Base-by-base conservation (phyloP, 176 grass and related monocot genomes). In the Oryza longistaminata region DNA sequence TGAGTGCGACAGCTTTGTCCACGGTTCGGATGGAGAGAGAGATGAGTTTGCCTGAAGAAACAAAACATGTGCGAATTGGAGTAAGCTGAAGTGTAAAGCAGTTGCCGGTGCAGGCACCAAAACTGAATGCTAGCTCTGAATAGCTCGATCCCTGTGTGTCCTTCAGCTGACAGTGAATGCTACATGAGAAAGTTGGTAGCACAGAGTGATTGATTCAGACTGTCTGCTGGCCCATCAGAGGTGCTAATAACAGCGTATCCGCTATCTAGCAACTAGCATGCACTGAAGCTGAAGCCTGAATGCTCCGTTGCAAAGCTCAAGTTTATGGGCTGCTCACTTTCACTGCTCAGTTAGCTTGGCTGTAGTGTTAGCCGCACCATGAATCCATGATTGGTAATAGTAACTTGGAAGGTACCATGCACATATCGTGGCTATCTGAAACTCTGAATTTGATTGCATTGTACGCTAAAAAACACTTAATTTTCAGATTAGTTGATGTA, bases 161-260 rank as follows among this genome's bases (percentile, higher is more conserved):
- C 43, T 26, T 11, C 7, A 65, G 19, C 16, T 58, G 16, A 21
- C 46, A 13, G 37, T n/a, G 76, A 14, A 5, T 52, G 40, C 68
- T 44, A 73, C 68, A 13, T 45, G 13, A 34, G 42, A 79, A 79
- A 79, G 76, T 22, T 24, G 76, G 68, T 19, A 35, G 15, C 37
- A 35, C 40, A 26, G 25, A 37, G 15, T 15, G 60, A 14, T 13
- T 4, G 22, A 55, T 73, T 71, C 4, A 39, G 4, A 2, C 11
- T 11, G 67, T 24, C 62, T 11, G 46, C 15, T 66, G 19, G 71
- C 65, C 72, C 19, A 13, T 53, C 43, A 25, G 15, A 45, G 6
- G 10, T 22, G 69, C 16, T 16, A 53, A 15, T 53, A 53, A 55
- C 16, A 55, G 16, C 16, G 50, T 19, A 55, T 55, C 16, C 15